phyloP scores from a whole-genome alignment of 495 filamentous ascomycete species.

The Viridothelium virens region DNA sequence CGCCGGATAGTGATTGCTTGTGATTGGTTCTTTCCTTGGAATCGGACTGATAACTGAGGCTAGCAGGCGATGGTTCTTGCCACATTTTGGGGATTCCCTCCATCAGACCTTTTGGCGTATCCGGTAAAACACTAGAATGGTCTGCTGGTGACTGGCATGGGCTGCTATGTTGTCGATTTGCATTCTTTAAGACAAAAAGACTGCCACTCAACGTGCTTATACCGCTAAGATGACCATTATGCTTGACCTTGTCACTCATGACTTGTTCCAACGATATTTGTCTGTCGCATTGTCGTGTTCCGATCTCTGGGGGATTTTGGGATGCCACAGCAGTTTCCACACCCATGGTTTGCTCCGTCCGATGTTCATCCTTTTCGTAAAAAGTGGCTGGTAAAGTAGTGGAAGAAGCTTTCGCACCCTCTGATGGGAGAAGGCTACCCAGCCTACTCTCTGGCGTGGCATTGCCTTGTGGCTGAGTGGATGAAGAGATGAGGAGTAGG shows the following conservation, averaged over 20 bases:
- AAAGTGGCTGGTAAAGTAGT: neutral
- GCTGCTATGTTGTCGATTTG: neutral
- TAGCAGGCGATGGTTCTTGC: constrained; percentile 10
- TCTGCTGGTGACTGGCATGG: neutral
- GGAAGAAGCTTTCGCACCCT: neutral
- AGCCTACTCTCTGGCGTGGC: constrained; percentile 3
- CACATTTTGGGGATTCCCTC: constrained; percentile 12
- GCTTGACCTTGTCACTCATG: neutral
- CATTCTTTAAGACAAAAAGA: constrained; percentile 13
- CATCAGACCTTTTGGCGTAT: neutral
- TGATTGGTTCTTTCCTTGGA: constrained; percentile 12
- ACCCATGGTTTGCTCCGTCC: neutral
- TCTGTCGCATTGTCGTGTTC: too few relatives aligned
- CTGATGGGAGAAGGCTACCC: neutral
- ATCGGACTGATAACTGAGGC: constrained; percentile 8
- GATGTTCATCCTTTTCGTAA: neutral
- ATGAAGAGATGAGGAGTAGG: constrained; percentile 20
- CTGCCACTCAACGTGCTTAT: constrained; percentile 17
- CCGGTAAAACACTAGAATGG: constrained; percentile 7
- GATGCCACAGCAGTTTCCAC: neutral
- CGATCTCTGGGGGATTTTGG: neutral
- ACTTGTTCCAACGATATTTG: neutral
- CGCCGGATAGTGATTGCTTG: constrained; percentile 14
- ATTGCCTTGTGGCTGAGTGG: neutral
- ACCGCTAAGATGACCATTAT: constrained; percentile 15